These are phyloP conservation scores for Rhodotorula taiwanensis DNA, from an alignment of 768 basidiomycete species.

Conservation along the genomic window DNA sequence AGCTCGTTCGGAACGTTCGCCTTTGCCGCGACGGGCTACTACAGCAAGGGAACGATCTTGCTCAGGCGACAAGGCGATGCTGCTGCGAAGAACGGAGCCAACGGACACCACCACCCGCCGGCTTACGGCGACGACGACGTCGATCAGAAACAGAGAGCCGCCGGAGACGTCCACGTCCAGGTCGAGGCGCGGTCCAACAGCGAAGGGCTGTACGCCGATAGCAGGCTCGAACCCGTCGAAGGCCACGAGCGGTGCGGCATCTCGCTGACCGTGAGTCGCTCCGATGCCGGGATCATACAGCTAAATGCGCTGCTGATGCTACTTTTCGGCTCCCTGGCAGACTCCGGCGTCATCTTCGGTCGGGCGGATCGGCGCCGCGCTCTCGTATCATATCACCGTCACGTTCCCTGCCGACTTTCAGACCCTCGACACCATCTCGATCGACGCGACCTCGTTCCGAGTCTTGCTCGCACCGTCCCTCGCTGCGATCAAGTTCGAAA, in stretches of 20 bases:
- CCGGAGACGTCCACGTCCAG: background rate
- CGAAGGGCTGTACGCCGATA: slow-evolving; percentile 5
- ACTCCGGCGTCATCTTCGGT: background rate
- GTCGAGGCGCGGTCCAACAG: slow-evolving; percentile 22
- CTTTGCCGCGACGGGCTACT: background rate
- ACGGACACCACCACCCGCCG: no score
- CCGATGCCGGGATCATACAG: no score
- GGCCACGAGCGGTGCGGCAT: slow-evolving; percentile 2
- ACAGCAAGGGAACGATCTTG: background rate
- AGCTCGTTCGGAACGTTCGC: slow-evolving; percentile 4
- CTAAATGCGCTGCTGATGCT: no score
- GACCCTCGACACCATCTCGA: no score
- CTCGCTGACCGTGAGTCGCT: background rate
- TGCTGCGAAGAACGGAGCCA: background rate
- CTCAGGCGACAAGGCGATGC: background rate
- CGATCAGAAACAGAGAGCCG: background rate
- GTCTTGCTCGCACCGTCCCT: slow-evolving; percentile 5
- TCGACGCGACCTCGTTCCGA: slow-evolving; percentile 6
- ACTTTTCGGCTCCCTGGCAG: background rate
- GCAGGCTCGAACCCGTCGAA: background rate
- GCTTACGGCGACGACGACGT: background rate
- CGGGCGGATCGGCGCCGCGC: background rate
- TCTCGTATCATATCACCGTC: slow-evolving; percentile 23
- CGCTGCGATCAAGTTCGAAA: background rate
- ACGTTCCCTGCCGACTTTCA: slow-evolving; percentile 6